phyloP scores from a whole-genome alignment of 805 yeast species.

The Candida wancherniae region DNA sequence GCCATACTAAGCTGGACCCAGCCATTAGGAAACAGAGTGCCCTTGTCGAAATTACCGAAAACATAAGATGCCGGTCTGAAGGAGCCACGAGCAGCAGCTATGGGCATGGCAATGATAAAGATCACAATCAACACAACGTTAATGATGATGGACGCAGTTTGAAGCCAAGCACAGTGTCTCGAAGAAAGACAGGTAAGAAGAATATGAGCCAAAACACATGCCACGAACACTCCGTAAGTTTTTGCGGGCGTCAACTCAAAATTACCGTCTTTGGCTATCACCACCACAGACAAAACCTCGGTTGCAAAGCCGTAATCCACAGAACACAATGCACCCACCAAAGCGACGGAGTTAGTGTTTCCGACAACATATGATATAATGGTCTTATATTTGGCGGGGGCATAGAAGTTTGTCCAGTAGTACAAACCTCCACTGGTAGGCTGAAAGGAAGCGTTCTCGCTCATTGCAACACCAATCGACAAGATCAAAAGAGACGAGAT shows the following conservation, averaged over 20 bases:
- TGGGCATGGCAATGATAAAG: conserved; percentile 60
- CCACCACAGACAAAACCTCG: conserved; percentile 56
- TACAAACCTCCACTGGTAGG: conserved; percentile 77
- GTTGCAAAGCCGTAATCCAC: conserved; percentile 66
- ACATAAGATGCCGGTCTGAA: conserved; percentile 51
- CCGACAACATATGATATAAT: conserved; percentile 46
- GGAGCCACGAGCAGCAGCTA: conserved; percentile 41
- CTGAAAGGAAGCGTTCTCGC: conserved; percentile 62
- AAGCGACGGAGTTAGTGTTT: conserved; percentile 61
- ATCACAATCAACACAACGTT: conserved; percentile 51
- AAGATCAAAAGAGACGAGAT: conserved; percentile 52
- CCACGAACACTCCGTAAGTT: conserved; percentile 63
- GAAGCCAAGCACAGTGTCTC: conserved; percentile 51
- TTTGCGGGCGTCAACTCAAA: conserved; percentile 51
- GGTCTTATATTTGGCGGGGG: conserved; percentile 40
- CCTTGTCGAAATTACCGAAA: conserved; percentile 49
- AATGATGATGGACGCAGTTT: conserved; percentile 51
- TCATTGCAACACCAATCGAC: conserved; percentile 56
- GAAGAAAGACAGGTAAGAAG: conserved; percentile 54
- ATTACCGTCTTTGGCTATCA: conserved; percentile 48
- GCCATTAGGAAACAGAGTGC: conserved; percentile 54
- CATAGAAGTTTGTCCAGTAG: conserved; percentile 61
- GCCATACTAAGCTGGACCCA: conserved; percentile 44
- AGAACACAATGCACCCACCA: conserved; percentile 62
- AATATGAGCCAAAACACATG: conserved; percentile 50